Base-by-base conservation (phyloP, 2,329 filamentous ascomycete genomes). In the Fonsecaea multimorphosa region DNA sequence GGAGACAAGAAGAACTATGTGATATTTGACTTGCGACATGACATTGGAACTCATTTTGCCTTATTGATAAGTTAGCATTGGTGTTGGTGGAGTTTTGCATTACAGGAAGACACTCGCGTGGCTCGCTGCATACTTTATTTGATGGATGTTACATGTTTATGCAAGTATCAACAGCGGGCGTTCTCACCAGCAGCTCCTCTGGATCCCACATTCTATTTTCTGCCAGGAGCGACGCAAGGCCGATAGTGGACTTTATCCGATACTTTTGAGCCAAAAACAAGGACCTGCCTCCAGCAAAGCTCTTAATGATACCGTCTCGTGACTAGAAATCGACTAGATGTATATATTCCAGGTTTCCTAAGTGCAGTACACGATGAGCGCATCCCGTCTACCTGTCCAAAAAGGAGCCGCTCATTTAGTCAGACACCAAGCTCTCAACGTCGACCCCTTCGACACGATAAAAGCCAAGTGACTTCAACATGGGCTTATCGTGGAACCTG, bases 401-500 rank as follows among this genome's bases (percentile, higher is more conserved):
- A n/a, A 16, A 3, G 1, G 9, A 16, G 4, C 8, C 38, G 38
- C 38, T 12, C 16, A 19, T 40, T 61, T 66, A 71, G 51, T 72
- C 71, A n/a, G 75, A 75, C 4, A 80, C 77, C 12, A 82, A 71
- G 2, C 63, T 72, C 71, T 83, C 80, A 2, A 76, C 68, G 70
- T 84, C 78, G 63, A 74, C 74, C 1, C 74, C 79, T 3, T 76
- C 75, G 7, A 70, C 71, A 2, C 82, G 74, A 68, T 84, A 86
- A 61, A 85, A 85, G 0, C 84, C 84, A 34, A 86, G 72, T 0
- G 80, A 75, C 11, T 76, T 78, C 2, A 86, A 73, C 83, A 87
- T 85, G 0, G 84, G 84, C 74, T 80, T 82, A 67, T 87, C 85
- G 67, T 85, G 79, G 66, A 86, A 85, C 0, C 81, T 52, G 64